phyloP scores from a whole-genome alignment of 2,329 filamentous ascomycete genomes.

The Leptodontidium sp. region DNA sequence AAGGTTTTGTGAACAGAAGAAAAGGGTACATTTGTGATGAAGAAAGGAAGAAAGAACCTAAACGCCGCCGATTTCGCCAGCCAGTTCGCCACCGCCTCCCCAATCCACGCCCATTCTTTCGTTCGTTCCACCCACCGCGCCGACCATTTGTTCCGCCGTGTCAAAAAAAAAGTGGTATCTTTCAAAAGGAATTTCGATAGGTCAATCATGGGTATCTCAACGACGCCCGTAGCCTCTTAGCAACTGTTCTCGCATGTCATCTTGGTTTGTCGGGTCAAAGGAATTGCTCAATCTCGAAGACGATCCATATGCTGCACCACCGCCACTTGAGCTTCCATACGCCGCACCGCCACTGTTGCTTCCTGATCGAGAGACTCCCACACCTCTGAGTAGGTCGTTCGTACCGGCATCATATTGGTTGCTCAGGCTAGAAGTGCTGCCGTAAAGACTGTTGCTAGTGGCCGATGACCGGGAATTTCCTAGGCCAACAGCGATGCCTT shows the following conservation, averaged over 20 bases:
- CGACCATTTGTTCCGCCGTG: background rate
- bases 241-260: slow-evolving; percentile 41
- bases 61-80: slow-evolving; percentile 17
- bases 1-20: slow-evolving; percentile 12
- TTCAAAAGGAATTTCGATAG: background rate
- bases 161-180: slow-evolving; percentile 20
- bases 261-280: slow-evolving; percentile 36
- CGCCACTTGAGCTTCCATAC: slow-evolving; percentile 28
- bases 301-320: background rate
- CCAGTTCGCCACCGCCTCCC: background rate
- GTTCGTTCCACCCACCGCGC: background rate
- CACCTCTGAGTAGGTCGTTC: slow-evolving; percentile 35
- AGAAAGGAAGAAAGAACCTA: background rate
- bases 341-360: slow-evolving; percentile 17
- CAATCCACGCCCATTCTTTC: background rate
- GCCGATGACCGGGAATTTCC: slow-evolving; percentile 36
- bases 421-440: slow-evolving; percentile 36
- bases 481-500: slow-evolving; percentile 32
- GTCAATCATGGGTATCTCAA: slow-evolving; percentile 25
- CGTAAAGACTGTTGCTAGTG: slow-evolving; percentile 36
- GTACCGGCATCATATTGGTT: slow-evolving; percentile 36
- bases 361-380: slow-evolving; percentile 26
- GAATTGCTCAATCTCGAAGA: slow-evolving; percentile 29
- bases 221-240: slow-evolving; percentile 39
- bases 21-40: slow-evolving; percentile 5